Base-by-base conservation (phyloP, 2,329 filamentous ascomycete species). In the Fusarium newnesense region DNA sequence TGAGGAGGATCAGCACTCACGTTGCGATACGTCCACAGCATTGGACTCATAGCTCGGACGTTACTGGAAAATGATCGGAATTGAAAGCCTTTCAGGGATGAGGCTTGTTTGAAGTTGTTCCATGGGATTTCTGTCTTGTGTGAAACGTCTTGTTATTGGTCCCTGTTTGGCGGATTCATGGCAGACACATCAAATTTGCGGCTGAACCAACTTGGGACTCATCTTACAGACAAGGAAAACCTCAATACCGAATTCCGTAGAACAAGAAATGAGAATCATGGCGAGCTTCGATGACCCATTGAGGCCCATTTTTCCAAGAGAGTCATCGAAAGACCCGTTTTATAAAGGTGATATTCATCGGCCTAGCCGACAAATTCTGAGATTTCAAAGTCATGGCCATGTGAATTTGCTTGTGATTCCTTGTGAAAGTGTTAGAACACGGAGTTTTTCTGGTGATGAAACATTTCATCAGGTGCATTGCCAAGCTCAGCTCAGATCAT, bases 11-110 rank as follows among this genome's bases (percentile, higher is more conserved):
- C 75, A 69, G 67, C 71, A 66, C 58, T 71, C 67, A 63, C 60
- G 52, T 73, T 62, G 37, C 39, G 26, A 30, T 64, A 64, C 40
- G 40, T 44, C 47, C 47, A 28, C 47, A 42, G 46, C 40, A 43
- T 43, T 26, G 58, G 60, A 67, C 52, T 61, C 63, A 64, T 74
- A 60, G 39, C 49, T 72, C 67, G 74, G 69, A 59, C 59, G 49
- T 65, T 42, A 50, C 66, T 76, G 74, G 76, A 73, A 67, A 72
- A 67, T 67, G 67, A 43, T 73, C 74, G 71, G 70, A 54, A 54
- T 70, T 66, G 32, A 30, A 72, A 34, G 8, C 9, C 49, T 53
- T 39, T 59, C 64, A 72, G 60, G 67, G 70, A 49, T 47, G 30
- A 60, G 36, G 34, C 36, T 56, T 69, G 57, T 42, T 54, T 42